Evolutionary conservation across 1,139 yeast species (phyloP).

Genomic region (Williopsis jadinii): DNA sequence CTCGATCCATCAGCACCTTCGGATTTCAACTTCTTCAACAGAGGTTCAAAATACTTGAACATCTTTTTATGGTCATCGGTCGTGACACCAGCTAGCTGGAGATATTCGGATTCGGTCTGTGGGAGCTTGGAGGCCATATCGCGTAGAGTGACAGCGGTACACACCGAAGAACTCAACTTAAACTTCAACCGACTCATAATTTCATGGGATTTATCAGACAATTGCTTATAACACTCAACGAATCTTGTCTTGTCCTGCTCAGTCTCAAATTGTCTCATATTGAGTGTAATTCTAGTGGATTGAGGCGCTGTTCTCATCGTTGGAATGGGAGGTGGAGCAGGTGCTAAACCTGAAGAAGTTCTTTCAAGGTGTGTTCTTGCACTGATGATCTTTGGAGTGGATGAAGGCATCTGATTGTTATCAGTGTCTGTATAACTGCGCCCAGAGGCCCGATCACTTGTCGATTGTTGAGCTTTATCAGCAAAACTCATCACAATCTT

Average conservation of each 20-base stretch:
- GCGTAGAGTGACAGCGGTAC: conserved; percentile 43
- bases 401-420: conserved; percentile 3
- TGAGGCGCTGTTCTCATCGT: conserved; percentile 9
- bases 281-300: conserved; percentile 17
- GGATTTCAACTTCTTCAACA: conserved; percentile 34
- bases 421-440: conserved; percentile 7
- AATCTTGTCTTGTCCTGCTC: conserved; percentile 23
- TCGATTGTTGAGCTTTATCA: not conserved
- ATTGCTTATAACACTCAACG: conserved; percentile 27
- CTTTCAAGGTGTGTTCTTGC: conserved; percentile 24
- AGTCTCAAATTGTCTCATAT: conserved; percentile 21
- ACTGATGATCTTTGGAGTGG: conserved; percentile 21
- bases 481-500: conserved; percentile 42
- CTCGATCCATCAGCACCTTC: conserved; percentile 8
- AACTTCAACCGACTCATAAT: conserved; percentile 37
- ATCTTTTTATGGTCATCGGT: conserved; percentile 33
- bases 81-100: conserved; percentile 34
- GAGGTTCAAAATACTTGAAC: conserved; percentile 41
- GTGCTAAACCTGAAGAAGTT: conserved; percentile 17
- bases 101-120: conserved; percentile 43
- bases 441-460: conserved; percentile 1
- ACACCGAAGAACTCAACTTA: conserved; percentile 34
- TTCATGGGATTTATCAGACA: conserved; percentile 39
- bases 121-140: conserved; percentile 55
- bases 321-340: conserved; percentile 6